These are phyloP conservation scores for Caloboletus inedulis DNA, from an alignment of 1,284 basidiomycete species.

Conservation along the genomic window DNA sequence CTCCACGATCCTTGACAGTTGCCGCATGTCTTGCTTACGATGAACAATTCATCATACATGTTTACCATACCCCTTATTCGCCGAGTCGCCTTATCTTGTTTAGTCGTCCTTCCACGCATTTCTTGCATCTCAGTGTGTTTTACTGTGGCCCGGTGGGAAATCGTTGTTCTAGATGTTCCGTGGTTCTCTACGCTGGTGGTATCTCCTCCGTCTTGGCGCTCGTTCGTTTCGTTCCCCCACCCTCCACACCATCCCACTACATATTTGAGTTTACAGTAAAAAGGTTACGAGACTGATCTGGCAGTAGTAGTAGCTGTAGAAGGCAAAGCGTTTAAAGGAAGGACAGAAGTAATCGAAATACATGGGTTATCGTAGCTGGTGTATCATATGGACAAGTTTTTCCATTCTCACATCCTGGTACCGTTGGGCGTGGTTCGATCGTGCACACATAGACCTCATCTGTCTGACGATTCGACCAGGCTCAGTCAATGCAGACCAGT, in stretches of 20 bases:
- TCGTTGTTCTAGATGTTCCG: slow-evolving; percentile 16
- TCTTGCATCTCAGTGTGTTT: slow-evolving; percentile 28
- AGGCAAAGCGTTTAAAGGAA: slow-evolving; percentile 19
- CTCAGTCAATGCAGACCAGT: not conserved
- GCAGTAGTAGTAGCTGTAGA: slow-evolving; percentile 31
- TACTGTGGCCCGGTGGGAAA: slow-evolving; percentile 23
- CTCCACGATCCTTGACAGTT: slow-evolving; percentile 13
- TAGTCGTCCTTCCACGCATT: slow-evolving; percentile 22
- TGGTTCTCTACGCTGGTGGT: slow-evolving; percentile 21
- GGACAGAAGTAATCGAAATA: slow-evolving; percentile 34
- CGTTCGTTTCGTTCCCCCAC: slow-evolving; percentile 15
- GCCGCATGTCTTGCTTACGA: slow-evolving; percentile 32
- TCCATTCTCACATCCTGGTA: not conserved
- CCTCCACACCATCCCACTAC: slow-evolving; percentile 7
- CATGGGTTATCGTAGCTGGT: slow-evolving; percentile 25
- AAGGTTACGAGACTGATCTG: slow-evolving; percentile 28
- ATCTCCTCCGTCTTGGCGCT: slow-evolving; percentile 3
- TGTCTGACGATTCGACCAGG: not conserved
- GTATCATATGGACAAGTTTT: slow-evolving; percentile 29
- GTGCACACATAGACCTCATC: not conserved
- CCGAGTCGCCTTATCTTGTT: slow-evolving; percentile 32
- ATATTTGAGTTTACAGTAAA: slow-evolving; percentile 27
- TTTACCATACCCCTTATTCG: slow-evolving; percentile 34
- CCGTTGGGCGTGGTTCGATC: not conserved
- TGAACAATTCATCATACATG: slow-evolving; percentile 24